Evolutionary conservation across 352 stramenopile species (phyloP).

Genomic region (Stramenopiles sp.): DNA sequence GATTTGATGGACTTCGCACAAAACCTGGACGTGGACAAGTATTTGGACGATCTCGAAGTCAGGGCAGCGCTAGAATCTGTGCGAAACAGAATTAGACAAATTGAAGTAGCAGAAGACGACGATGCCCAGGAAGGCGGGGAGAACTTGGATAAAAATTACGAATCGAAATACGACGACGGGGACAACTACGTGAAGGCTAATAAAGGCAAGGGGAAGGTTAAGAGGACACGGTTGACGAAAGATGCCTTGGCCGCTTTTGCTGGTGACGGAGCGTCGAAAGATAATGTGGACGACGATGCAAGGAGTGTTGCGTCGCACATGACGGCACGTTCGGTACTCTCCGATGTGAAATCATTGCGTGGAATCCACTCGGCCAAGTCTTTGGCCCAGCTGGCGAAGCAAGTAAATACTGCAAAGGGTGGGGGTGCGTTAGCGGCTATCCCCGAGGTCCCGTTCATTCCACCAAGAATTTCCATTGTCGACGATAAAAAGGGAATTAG

Average conservation of each 20-base stretch:
- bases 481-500: slow-evolving; percentile 59
- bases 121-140: neutral
- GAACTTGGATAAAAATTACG: slow-evolving; percentile 35
- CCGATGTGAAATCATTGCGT: slow-evolving; percentile 56
- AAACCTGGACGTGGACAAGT: slow-evolving; percentile 75
- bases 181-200: slow-evolving; percentile 55
- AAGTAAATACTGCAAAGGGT: slow-evolving; percentile 48
- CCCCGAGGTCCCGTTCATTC: too few species aligned
- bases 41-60: slow-evolving; percentile 69
- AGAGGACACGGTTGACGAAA: slow-evolving; percentile 26
- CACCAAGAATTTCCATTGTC: slow-evolving; percentile 55
- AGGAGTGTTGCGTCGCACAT: slow-evolving; percentile 29
- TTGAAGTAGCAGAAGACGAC: slow-evolving; percentile 21
- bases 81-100: slow-evolving; percentile 60
- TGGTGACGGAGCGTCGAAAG: slow-evolving; percentile 10
- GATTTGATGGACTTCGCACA: slow-evolving; percentile 77
- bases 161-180: slow-evolving; percentile 45
- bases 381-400: slow-evolving; percentile 41
- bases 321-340: slow-evolving; percentile 31
- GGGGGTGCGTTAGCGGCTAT: too few species aligned
- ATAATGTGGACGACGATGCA: slow-evolving; percentile 37
- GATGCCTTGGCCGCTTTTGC: slow-evolving; percentile 33
- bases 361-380: slow-evolving; percentile 55
- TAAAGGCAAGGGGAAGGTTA: slow-evolving; percentile 42
- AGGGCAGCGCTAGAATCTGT: slow-evolving; percentile 54